phyloP scores from a whole-genome alignment of 371 early-diverging fungal species.

The Batkoa obscura region DNA sequence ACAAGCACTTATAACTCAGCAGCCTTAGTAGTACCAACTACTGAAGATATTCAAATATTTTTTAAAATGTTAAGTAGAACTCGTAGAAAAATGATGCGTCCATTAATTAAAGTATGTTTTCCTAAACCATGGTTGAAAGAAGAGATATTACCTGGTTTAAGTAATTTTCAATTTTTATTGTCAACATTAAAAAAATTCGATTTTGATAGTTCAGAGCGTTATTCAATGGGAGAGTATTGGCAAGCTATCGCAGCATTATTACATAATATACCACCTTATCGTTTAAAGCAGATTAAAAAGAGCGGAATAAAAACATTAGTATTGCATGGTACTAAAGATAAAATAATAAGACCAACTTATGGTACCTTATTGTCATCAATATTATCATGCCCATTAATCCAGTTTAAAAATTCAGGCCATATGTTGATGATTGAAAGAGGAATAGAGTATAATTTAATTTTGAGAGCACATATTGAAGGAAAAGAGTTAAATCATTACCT shows the following conservation, averaged over 20 bases:
- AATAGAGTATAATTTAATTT: background rate
- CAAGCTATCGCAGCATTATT: background rate
- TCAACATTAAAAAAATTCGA: no score
- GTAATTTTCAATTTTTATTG: background rate
- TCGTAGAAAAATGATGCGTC: background rate
- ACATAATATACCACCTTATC: background rate
- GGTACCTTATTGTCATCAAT: background rate
- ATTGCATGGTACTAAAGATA: background rate
- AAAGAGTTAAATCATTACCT: background rate
- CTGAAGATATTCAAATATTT: background rate
- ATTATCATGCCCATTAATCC: background rate
- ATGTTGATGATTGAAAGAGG: background rate
- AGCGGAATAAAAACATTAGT: background rate
- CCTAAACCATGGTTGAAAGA: background rate
- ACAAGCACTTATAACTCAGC: slow-evolving; percentile 15
- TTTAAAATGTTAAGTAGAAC: background rate
- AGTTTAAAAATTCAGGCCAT: slow-evolving; percentile 4
- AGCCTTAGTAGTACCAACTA: background rate
- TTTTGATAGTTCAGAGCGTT: no score
- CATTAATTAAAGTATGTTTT: slow-evolving; percentile 1
- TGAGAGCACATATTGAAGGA: slow-evolving; percentile 3
- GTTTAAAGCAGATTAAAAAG: background rate
- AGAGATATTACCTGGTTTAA: background rate
- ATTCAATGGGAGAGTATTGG: background rate
- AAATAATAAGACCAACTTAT: background rate